Conservation (phyloP, 495 filamentous ascomycete genomes). For the Penicillium malachiteum region DNA sequence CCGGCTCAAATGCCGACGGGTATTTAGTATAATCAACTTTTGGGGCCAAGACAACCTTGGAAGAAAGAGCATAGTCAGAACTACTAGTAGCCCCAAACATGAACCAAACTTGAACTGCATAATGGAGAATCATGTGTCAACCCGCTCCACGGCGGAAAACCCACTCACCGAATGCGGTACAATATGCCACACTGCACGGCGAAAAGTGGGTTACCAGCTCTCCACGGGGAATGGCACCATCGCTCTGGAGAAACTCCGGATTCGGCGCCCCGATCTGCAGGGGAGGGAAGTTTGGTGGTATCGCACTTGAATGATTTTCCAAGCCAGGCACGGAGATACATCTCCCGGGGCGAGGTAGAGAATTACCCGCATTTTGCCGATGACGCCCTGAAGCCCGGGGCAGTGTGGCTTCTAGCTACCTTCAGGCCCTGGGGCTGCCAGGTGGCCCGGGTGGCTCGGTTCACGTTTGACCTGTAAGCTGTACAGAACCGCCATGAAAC, state of each 20-base stretch:
- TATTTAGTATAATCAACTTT: no score
- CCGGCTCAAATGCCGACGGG: no score
- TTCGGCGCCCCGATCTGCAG: constrained; percentile 18
- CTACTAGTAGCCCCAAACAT: no score
- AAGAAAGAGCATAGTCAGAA: no score
- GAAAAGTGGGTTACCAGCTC: constrained; percentile 4
- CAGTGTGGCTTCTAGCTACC: no score
- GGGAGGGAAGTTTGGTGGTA: background rate
- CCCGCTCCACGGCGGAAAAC: background rate
- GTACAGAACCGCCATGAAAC: background rate
- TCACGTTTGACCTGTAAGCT: background rate
- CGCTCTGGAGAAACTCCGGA: constrained; percentile 20
- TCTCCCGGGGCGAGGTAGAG: background rate
- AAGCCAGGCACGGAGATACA: constrained; percentile 17
- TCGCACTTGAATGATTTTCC: background rate
- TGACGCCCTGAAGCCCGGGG: background rate
- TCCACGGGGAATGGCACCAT: constrained; percentile 19
- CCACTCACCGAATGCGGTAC: constrained; percentile 1
- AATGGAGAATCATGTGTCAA: background rate
- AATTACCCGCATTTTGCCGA: constrained; percentile 31
- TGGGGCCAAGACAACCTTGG: no score
- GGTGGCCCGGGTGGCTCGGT: no score
- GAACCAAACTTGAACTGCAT: no score
- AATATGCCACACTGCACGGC: background rate
- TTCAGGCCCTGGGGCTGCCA: no score